These are phyloP conservation scores for Phallus indusiatus DNA, from an alignment of 768 basidiomycete genomes.

Conservation along the genomic window DNA sequence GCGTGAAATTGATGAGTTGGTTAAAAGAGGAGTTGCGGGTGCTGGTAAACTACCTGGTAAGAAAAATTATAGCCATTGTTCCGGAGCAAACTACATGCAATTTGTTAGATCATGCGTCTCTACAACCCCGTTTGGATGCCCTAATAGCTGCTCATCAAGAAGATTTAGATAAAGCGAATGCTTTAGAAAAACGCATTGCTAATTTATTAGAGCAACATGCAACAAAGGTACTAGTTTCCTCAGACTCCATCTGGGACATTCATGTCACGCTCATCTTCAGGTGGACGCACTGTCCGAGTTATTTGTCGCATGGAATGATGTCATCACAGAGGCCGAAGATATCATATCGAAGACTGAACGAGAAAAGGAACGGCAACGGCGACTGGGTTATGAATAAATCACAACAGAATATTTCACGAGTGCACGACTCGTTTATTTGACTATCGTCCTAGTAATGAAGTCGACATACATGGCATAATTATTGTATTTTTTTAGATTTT, in stretches of 20 bases:
- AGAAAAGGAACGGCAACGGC: slow-evolving; percentile 47
- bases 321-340: slow-evolving; percentile 57
- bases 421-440: neutral
- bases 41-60: slow-evolving; percentile 63
- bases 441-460: neutral
- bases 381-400: slow-evolving; percentile 47
- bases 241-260: neutral
- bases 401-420: neutral
- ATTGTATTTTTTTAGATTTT: no score
- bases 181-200: slow-evolving; percentile 59
- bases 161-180: slow-evolving; percentile 44
- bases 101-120: slow-evolving; percentile 45
- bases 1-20: slow-evolving; percentile 63
- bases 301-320: slow-evolving; percentile 80
- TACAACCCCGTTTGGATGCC: slow-evolving; percentile 59
- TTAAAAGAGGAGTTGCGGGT: slow-evolving; percentile 59
- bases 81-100: neutral
- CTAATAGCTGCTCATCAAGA: slow-evolving; percentile 51
- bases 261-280: slow-evolving; percentile 26
- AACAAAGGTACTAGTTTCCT: slow-evolving; percentile 44
- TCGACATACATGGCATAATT: no score
- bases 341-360: slow-evolving; percentile 48
- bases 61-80: neutral
- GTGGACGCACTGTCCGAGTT: slow-evolving; percentile 75
- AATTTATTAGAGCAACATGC: slow-evolving; percentile 59